phyloP scores from a whole-genome alignment of 2,329 filamentous ascomycete genomes.

The Bimuria novae-zelandiae region DNA sequence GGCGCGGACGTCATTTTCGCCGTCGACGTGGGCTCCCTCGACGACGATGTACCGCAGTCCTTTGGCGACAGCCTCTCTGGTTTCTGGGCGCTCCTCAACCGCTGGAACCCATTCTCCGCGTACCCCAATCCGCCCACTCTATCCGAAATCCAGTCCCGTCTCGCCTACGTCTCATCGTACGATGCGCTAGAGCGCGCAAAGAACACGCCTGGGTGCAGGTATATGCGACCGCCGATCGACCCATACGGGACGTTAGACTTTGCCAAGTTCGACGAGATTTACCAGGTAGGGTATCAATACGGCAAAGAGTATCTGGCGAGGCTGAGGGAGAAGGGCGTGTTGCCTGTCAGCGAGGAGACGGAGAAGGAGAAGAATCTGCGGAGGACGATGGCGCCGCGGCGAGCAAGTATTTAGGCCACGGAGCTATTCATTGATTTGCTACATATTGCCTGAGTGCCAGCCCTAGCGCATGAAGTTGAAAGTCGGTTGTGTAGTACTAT shows the following conservation, averaged over 20 bases:
- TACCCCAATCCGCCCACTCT: slow-evolving; percentile 92
- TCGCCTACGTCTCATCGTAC: slow-evolving; percentile 93
- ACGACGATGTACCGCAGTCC: slow-evolving; percentile 87
- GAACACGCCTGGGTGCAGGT: slow-evolving; percentile 85
- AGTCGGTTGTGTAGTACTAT: no score
- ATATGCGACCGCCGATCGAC: slow-evolving; percentile 95
- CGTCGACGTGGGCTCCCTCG: slow-evolving; percentile 88
- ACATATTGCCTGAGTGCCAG: no score
- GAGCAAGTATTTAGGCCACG: slow-evolving; percentile 50
- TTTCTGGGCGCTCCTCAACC: slow-evolving; percentile 91
- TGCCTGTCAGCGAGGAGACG: slow-evolving; percentile 62
- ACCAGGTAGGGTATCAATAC: slow-evolving; percentile 83
- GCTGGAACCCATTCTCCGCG: slow-evolving; percentile 93
- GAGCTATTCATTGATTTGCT: neutral
- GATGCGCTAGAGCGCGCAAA: slow-evolving; percentile 95
- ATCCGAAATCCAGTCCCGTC: slow-evolving; percentile 90
- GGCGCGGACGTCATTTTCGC: slow-evolving; percentile 95
- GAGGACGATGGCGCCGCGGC: slow-evolving; percentile 57
- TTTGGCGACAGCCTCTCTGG: slow-evolving; percentile 95
- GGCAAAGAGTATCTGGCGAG: slow-evolving; percentile 79
- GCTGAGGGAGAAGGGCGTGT: slow-evolving; percentile 75
- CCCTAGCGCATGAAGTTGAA: neutral
- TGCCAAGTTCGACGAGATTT: slow-evolving; percentile 97
- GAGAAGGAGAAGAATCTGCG: slow-evolving; percentile 57
- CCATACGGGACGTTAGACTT: slow-evolving; percentile 94